Evolutionary conservation across 805 yeast genomes (phyloP).

Genomic region (Yarrowia sp.): DNA sequence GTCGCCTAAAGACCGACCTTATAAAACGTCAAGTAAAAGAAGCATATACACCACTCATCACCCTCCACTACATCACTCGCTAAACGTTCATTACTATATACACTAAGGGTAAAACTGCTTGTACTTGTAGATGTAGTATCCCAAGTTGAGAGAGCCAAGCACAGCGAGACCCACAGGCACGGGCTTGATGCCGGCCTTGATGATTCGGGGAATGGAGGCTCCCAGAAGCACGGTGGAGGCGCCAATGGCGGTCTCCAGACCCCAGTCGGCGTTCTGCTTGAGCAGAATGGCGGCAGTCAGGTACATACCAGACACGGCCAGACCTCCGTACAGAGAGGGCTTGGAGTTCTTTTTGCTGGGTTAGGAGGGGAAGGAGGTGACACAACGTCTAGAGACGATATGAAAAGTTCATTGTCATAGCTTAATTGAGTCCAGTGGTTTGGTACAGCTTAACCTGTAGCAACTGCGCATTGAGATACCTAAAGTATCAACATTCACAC

Average conservation of each 20-base stretch:
- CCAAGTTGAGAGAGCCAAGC: slow-evolving; percentile 59
- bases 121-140: slow-evolving; percentile 71
- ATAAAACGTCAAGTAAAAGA: too few species aligned
- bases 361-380: not conserved
- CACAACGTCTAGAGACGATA: too few species aligned
- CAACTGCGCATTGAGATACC: too few species aligned
- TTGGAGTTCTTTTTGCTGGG: slow-evolving; percentile 58
- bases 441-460: too few species aligned
- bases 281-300: slow-evolving; percentile 55
- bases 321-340: slow-evolving; percentile 78
- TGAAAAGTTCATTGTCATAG: too few species aligned
- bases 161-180: slow-evolving; percentile 65
- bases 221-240: slow-evolving; percentile 61
- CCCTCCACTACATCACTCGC: too few species aligned
- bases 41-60: too few species aligned
- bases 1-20: too few species aligned
- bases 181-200: slow-evolving; percentile 57
- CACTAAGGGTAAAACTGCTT: slow-evolving; percentile 54
- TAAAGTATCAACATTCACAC: too few species aligned
- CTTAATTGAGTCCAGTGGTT: too few species aligned
- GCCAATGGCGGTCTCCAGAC: slow-evolving; percentile 76
- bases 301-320: slow-evolving; percentile 37
- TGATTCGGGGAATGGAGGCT: slow-evolving; percentile 72
- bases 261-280: slow-evolving; percentile 67
- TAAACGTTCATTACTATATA: slow-evolving; percentile 20